phyloP scores from a whole-genome alignment of 116 monocot species.

The Papilionanthe hybrid region DNA sequence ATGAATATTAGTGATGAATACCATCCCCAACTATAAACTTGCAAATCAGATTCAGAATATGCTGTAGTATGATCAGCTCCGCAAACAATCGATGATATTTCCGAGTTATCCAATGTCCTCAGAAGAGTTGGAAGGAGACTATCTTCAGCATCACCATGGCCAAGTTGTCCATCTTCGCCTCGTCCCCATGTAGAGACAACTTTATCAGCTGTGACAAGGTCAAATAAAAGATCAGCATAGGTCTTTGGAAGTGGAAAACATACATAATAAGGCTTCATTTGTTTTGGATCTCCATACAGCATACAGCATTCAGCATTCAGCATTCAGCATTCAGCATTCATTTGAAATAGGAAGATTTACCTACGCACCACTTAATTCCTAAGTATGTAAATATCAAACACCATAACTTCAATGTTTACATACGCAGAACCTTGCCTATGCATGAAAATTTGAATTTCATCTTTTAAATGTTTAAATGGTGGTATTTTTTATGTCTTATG shows the following conservation, averaged over 20 bases:
- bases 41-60: constrained; percentile 21
- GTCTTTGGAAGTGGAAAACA: not conserved
- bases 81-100: constrained; percentile 16
- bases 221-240: not conserved
- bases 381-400: too few relatives aligned
- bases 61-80: constrained; percentile 31
- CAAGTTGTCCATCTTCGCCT: constrained; percentile 29
- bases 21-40: constrained; percentile 34
- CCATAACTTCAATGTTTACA: too few relatives aligned
- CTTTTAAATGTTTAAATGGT: too few relatives aligned
- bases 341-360: not conserved
- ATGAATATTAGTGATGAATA: not conserved
- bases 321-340: not conserved
- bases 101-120: not conserved
- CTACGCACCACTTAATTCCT: too few relatives aligned
- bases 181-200: constrained; percentile 22
- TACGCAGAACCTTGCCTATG: too few relatives aligned
- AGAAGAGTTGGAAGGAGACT: constrained; percentile 17
- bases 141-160: constrained; percentile 24
- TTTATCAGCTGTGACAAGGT: constrained; percentile 12
- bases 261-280: not conserved
- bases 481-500: too few relatives aligned
- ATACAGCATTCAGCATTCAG: not conserved
- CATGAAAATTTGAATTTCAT: too few relatives aligned
- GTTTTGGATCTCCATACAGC: not conserved